Evolutionary conservation across 352 stramenopile species (phyloP).

Genomic region (Pseudoperonospora humuli): DNA sequence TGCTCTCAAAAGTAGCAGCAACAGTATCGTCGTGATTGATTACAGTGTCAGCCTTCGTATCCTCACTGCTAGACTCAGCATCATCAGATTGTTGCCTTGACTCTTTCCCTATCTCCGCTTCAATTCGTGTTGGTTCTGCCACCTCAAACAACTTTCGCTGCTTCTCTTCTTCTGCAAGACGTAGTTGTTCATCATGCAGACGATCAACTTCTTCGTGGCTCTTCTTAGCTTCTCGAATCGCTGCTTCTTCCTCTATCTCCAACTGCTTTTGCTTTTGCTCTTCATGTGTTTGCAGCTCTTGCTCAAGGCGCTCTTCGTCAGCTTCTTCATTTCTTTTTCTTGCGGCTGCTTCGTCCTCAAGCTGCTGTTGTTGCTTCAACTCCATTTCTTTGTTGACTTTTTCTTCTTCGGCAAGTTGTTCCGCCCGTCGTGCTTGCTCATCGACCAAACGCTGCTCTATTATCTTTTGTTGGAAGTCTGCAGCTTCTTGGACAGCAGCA

Average conservation of each 20-base stretch:
- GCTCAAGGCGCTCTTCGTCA: constrained; percentile 13
- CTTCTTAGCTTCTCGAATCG: constrained; percentile 8
- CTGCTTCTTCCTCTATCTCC: no score
- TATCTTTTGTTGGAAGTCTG: no score
- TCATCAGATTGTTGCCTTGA: constrained; percentile 1
- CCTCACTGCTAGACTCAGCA: not conserved
- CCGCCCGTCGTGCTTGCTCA: constrained; percentile 29
- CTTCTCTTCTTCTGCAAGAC: constrained; percentile 13
- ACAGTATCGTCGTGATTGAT: not conserved
- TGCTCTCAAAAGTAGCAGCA: constrained; percentile 8
- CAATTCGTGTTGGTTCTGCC: not conserved
- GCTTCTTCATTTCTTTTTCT: constrained; percentile 11
- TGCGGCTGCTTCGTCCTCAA: constrained; percentile 13
- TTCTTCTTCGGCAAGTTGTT: constrained; percentile 16
- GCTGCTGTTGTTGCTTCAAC: constrained; percentile 12
- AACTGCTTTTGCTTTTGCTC: no score
- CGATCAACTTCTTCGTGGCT: no score
- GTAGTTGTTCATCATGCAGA: no score
- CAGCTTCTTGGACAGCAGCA: no score
- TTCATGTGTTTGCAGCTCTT: constrained; percentile 2
- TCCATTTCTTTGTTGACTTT: constrained; percentile 14
- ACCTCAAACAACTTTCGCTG: constrained; percentile 4
- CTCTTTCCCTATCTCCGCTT: not conserved
- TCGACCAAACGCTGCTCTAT: no score
- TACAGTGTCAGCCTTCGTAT: not conserved